Conservation (phyloP, 495 filamentous ascomycete species). For the Daldinia loculata region DNA sequence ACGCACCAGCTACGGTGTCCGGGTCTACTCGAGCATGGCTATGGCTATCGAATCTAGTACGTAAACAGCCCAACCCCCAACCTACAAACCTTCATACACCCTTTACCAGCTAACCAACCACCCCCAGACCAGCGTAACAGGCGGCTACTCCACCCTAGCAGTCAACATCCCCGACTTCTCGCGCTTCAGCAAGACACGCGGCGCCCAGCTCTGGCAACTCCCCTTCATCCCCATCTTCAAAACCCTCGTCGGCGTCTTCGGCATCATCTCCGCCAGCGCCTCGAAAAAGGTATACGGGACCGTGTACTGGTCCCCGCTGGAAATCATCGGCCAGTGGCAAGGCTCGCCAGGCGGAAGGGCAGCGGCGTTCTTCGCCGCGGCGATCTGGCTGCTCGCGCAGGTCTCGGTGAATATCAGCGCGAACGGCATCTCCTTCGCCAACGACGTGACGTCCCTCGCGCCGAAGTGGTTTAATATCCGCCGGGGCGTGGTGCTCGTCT, state of each 20-base stretch:
- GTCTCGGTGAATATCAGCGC: constrained; percentile 71
- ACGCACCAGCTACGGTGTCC: constrained; percentile 51
- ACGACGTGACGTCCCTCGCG: constrained; percentile 67
- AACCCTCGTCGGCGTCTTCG: constrained; percentile 41
- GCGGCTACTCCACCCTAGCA: constrained; percentile 44
- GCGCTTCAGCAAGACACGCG: constrained; percentile 43
- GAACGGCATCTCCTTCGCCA: constrained; percentile 69
- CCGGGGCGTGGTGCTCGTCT: constrained; percentile 66
- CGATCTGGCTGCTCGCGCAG: constrained; percentile 60
- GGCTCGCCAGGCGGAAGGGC: constrained; percentile 32
- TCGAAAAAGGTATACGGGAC: constrained; percentile 42
- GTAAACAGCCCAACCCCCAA: background rate
- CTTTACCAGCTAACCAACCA: background rate
- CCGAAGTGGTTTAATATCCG: constrained; percentile 67
- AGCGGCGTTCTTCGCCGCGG: constrained; percentile 51
- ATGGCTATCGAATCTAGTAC: constrained; percentile 47
- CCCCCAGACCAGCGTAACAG: constrained; percentile 42
- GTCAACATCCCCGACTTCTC: constrained; percentile 46
- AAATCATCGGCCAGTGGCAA: constrained; percentile 45
- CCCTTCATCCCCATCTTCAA: constrained; percentile 48
- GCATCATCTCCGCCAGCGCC: constrained; percentile 44
- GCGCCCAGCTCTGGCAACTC: constrained; percentile 44
- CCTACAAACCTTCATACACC: background rate
- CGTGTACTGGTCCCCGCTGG: constrained; percentile 44
- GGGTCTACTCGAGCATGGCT: constrained; percentile 45